Evolutionary conservation across 1,284 basidiomycete species (phyloP), one percentile per base, ranked within the genome.

Genomic region (Pseudozyma tsukubaensis): DNA sequence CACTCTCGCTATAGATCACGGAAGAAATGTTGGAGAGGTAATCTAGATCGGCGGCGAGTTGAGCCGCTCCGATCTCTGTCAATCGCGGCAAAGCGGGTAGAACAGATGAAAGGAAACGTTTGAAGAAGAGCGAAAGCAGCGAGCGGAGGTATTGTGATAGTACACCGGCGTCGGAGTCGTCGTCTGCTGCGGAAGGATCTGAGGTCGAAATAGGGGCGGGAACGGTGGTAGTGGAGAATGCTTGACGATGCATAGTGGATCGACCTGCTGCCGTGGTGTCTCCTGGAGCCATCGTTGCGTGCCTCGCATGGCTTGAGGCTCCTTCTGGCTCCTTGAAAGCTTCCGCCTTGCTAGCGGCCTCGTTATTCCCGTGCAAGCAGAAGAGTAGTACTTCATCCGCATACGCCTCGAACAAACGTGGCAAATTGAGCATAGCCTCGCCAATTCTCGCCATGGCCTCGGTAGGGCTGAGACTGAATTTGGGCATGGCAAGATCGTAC

Each of bases 1-100:
- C 66, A 39, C 62, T 66, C 40, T 66, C 62, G 0, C 44, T 10
- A 19, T 63, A 57, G 78, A 95, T 94, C 53, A 98, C 87, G 21
- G 94, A 94, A 37, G 94, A 91, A 43, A 97, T 94, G 79, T 95
- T 97, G 14, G 89, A 89, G 29, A 99, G 87, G 85, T 97, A 97
- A 24, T 89, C 91, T 58, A 99, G 85, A 85, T 98, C 96, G 1
- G 91, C 91, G 1, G 89, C 88, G n/a, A 99, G 88, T 82, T 98
- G 96, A 10, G 90, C 89, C 1, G 91, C 89, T 0, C 94, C 96
- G 1, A 88, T 85, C 4, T 85, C 80, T 11, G 89, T 88, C 52
- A 97, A 85, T 0, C 74, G 59, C 24, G 86, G 85, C 7, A 87
- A 85, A 60, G 94, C 91, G 87, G 81, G 70, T 14, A 79, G 35